Base-by-base conservation (phyloP, 2,329 filamentous ascomycete genomes). In the Acrodontium crateriforme region DNA sequence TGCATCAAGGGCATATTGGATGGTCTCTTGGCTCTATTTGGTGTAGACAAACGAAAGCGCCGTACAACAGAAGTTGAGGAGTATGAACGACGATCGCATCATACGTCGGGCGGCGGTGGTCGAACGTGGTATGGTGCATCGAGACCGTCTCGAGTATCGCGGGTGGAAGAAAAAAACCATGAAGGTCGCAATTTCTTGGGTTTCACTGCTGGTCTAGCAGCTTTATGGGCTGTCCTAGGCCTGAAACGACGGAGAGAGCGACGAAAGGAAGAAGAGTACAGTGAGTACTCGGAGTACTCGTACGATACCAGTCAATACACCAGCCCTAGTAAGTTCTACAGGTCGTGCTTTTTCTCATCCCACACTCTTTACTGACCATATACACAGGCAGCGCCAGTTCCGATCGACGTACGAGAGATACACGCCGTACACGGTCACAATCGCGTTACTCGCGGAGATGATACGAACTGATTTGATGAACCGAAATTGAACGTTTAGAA, bases 31-130 rank as follows among this genome's bases (percentile, higher is more conserved):
- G 68, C 67, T 26, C 51, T 79, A 40, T 69, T 81, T 38, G 75
- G 74, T 17, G 47, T 72, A 22, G 65, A 71, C 42, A 35, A 44
- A 15, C 59, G 60, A 41, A 53, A 58, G 38, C 55, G 54, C 39
- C 55, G 54, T 29, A 56, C 56, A 16, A 56, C 59, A 25, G 66
- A 74, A 42, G 71, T 77, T 25, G 59, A 73, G 30, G 60, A 67
- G 42, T 73, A 79, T 30, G 49, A 53, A 47, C 73, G 79, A 49
- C 68, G 68, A 40, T 67, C 71, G 36, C 65, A 71, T 29, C 58
- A 62, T 38, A 65, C 71, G 42, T 55, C 60, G 28, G 38, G 35
- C 24, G 60, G 63, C 12, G 45, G 39, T 19, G 58, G 64, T 40
- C 62, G 59, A 16, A 53, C 46, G 13, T 65, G 62, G 62, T 62